These are phyloP conservation scores for Teunomyces stri DNA, from an alignment of 805 yeast species.

Conservation along the genomic window DNA sequence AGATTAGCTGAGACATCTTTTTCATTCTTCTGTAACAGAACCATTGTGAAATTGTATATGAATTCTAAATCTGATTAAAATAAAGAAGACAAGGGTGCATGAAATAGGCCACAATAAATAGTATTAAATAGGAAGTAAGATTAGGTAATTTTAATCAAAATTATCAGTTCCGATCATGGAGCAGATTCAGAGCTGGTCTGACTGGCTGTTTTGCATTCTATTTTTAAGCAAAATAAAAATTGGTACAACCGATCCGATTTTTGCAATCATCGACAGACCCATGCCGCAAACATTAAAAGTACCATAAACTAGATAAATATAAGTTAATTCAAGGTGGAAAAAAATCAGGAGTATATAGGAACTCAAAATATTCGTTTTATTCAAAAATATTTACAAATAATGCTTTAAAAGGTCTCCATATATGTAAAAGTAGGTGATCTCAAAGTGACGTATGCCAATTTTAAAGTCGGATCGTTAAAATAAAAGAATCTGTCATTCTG, in stretches of 20 bases:
- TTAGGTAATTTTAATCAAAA: neutral
- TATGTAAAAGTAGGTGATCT: neutral
- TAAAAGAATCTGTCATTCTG: neutral
- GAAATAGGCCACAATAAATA: neutral
- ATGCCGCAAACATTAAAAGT: neutral
- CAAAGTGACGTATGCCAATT: neutral
- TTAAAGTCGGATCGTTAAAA: conserved; percentile 1
- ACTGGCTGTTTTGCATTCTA: neutral
- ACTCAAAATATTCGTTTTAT: neutral
- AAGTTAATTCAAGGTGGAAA: too few species aligned
- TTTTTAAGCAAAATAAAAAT: neutral
- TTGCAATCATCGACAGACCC: neutral
- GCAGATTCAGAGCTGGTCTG: neutral
- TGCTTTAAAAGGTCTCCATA: neutral
- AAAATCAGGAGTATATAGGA: too few species aligned
- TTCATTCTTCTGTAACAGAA: neutral
- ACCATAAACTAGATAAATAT: neutral
- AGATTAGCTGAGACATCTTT: neutral
- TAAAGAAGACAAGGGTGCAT: neutral
- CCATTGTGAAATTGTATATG: neutral
- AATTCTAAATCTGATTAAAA: neutral
- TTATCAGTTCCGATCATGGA: conserved; percentile 3
- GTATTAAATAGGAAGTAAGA: neutral
- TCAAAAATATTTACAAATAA: neutral
- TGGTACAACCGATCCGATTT: conserved; percentile 1